Evolutionary conservation across 495 filamentous ascomycete genomes (phyloP).

Genomic region (Hypoxylon intermedium): DNA sequence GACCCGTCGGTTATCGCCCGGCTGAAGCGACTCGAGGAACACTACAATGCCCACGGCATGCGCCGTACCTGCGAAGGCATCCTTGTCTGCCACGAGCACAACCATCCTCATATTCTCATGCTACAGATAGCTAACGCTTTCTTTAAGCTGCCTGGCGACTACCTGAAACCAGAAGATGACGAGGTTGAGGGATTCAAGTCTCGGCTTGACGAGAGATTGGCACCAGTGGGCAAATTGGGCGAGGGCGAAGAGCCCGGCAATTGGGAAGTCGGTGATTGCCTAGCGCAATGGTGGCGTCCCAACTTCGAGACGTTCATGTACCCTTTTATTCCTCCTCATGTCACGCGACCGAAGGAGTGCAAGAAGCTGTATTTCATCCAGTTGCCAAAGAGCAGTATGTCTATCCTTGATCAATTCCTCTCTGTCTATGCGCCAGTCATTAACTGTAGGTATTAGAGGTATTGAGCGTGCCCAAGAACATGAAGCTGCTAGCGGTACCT

Average conservation of each 20-base stretch:
- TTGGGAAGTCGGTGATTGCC: conserved; percentile 92
- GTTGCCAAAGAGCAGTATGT: conserved; percentile 86
- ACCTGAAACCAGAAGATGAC: conserved; percentile 86
- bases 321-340: conserved; percentile 92
- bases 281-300: conserved; percentile 98
- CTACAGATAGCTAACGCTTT: conserved; percentile 99
- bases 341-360: conserved; percentile 96
- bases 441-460: conserved; percentile 68
- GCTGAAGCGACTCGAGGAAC: conserved; percentile 89
- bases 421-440: neutral
- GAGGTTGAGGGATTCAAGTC: conserved; percentile 93
- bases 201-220: conserved; percentile 88
- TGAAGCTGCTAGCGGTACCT: conserved; percentile 97
- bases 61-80: conserved; percentile 95
- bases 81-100: conserved; percentile 97
- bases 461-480: conserved; percentile 98
- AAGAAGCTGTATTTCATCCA: conserved; percentile 99
- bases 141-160: conserved; percentile 98
- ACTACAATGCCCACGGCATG: conserved; percentile 93
- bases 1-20: conserved; percentile 94
- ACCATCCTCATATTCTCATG: conserved; percentile 97
- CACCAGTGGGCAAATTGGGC: conserved; percentile 86
- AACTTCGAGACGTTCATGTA: conserved; percentile 99
- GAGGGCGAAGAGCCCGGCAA: conserved; percentile 86
- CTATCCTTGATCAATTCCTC: neutral